Conservation (phyloP, 768 basidiomycete genomes). For the Amanita fuliginea region DNA sequence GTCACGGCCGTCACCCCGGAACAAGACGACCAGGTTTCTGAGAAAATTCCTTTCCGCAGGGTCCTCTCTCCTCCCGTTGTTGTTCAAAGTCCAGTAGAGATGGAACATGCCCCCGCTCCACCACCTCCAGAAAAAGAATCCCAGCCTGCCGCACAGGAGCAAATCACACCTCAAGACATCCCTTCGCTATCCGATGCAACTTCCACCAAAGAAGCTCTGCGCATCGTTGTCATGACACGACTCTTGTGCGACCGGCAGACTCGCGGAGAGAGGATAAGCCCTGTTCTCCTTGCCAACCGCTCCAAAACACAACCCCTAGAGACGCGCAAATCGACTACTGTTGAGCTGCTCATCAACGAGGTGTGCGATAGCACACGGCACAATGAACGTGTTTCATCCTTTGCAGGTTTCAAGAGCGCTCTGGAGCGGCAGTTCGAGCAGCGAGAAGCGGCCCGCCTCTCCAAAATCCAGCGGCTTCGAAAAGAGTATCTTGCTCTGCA, state of each 20-base stretch:
- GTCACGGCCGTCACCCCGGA: not conserved
- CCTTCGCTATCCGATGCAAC: constrained; percentile 28
- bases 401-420: constrained; percentile 31
- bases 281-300: constrained; percentile 52
- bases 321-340: constrained; percentile 18
- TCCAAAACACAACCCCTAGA: constrained; percentile 25
- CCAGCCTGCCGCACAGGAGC: not conserved
- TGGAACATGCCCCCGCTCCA: not conserved
- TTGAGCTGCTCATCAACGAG: constrained; percentile 35
- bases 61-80: not conserved
- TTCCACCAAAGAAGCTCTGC: constrained; percentile 48
- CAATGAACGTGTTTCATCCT: constrained; percentile 23
- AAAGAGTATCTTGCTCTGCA: constrained; percentile 62
- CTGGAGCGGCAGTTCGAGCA: constrained; percentile 44
- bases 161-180: constrained; percentile 16
- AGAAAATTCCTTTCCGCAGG: not conserved
- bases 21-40: not conserved
- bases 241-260: constrained; percentile 49
- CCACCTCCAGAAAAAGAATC: not conserved
- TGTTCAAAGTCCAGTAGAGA: not conserved
- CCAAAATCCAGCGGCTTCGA: constrained; percentile 46
- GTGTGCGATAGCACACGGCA: constrained; percentile 26
- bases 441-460: constrained; percentile 35
- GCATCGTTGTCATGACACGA: constrained; percentile 51
- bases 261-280: constrained; percentile 49